Base-by-base conservation (phyloP, 148 eudicot genomes). In the Nyssa sinensis region DNA sequence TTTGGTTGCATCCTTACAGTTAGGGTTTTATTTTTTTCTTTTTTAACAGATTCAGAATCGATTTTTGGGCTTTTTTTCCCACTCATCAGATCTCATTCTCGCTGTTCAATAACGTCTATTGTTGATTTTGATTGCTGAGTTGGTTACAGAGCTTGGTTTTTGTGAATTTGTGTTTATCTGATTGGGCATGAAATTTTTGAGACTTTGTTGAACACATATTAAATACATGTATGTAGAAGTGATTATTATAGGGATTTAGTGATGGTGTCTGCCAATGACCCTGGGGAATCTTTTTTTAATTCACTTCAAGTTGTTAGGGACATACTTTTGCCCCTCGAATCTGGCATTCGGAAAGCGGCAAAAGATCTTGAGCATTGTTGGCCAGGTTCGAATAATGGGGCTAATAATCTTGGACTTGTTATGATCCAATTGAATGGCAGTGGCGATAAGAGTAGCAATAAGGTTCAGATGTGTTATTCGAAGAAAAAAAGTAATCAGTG, bases 281-380 rank as follows among this genome's bases (percentile, higher is more conserved):
- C 81, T 21, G 83, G 88, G 73, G 97, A 91, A 65, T 89, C 96
- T n/a, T 78, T 90, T 3, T 75, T 84, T 70, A 87, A 86, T 68
- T 87, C 98, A 32, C 58, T 95, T 72, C 91, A 90, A 76, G 83
- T 71, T 39, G 87, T 90, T 62, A 90, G 84, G 72, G 86, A 81
- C 72, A 92, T 81, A 8, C 83, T 95, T 86, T 81, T 79, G 62
- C 98, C 98, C 1, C 27, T 95, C 14, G 97, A 92, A 76, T 81
- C 79, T 69, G 82, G 94, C 77, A 69, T 94, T 17, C 81, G 69
- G 78, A 95, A 92, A 71, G 98, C 86, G 0, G 86, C 93, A 0
- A 90, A 90, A 72, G 95, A 92, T 80, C 80, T 95, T 3, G 97
- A 95, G 83, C 84, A 79, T 82, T 79, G 84, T 39, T 89, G 91